Conservation (phyloP, 164 flowering plant species). For the Tinospora cordifolia region DNA sequence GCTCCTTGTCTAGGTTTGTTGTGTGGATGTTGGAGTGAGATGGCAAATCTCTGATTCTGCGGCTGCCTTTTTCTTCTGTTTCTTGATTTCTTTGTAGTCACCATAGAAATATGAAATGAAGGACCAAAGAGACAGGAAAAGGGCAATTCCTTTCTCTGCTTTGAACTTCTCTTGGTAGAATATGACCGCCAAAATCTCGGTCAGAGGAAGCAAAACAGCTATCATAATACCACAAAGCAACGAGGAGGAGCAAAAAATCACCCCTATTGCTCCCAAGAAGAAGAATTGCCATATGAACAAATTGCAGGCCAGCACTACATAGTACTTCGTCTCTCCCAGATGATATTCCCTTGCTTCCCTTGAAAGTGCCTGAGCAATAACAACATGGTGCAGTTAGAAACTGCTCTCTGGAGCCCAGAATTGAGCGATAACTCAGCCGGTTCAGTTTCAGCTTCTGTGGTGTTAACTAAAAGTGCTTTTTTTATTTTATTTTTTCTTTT, state of each 20-base stretch:
- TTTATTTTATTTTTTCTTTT: no score
- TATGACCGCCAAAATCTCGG: conserved; percentile 14
- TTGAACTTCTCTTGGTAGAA: conserved; percentile 40
- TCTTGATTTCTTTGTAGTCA: conserved; percentile 29
- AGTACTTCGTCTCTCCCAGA: conserved; percentile 16
- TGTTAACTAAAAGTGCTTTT: no score
- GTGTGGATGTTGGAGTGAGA: not conserved
- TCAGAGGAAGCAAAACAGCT: conserved; percentile 13
- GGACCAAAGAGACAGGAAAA: conserved; percentile 57
- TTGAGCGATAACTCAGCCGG: no score
- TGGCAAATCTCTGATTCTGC: conserved; percentile 18
- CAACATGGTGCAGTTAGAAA: not conserved
- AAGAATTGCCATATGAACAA: conserved; percentile 17
- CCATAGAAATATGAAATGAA: conserved; percentile 57
- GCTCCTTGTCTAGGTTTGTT: not conserved
- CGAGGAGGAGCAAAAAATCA: conserved; percentile 19
- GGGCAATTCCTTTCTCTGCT: conserved; percentile 49
- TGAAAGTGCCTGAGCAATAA: conserved; percentile 18
- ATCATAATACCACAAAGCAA: conserved; percentile 16
- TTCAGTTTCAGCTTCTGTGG: no score
- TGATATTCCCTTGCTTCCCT: conserved; percentile 20
- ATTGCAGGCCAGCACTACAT: conserved; percentile 11
- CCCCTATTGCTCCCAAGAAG: conserved; percentile 15
- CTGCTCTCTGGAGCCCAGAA: no score
- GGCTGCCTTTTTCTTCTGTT: conserved; percentile 11